A percentile compares a stretch with the other conserved stretches of the same genome.
Evolutionary conservation across 2,329 filamentous ascomycete genomes (phyloP).

Genomic region (Didymella keratinophila): DNA sequence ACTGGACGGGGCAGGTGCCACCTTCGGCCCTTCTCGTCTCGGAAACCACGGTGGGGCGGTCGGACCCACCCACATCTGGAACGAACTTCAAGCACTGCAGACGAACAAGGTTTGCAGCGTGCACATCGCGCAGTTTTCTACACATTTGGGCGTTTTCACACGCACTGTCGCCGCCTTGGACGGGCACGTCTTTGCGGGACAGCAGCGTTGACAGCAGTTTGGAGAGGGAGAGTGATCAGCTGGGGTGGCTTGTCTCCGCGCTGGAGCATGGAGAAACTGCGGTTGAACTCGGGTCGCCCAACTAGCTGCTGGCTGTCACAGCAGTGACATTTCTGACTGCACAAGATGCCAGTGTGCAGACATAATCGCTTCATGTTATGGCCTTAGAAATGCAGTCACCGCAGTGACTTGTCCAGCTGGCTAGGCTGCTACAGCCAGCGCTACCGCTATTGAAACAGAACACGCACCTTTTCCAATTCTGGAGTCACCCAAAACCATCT

Average conservation of each 20-base stretch:
- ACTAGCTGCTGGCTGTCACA: neutral
- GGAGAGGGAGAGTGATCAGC: neutral
- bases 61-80: constrained; percentile 8
- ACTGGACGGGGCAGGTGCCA: neutral
- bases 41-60: neutral
- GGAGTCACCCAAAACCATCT: neutral
- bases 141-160: neutral
- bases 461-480: neutral
- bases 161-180: neutral
- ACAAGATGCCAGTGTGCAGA: neutral
- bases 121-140: neutral
- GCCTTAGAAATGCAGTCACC: neutral
- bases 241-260: constrained; percentile 4
- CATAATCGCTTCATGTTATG: neutral
- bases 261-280: neutral
- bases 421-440: neutral
- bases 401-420: neutral
- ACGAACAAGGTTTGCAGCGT: neutral
- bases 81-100: neutral
- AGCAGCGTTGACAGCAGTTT: neutral
- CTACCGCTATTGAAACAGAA: constrained; percentile 11
- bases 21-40: constrained; percentile 8
- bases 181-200: neutral
- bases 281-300: constrained; percentile 10
- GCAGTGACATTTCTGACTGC: neutral